Base-by-base conservation (phyloP, 306 rosid genomes). In the Lupinus albus region DNA sequence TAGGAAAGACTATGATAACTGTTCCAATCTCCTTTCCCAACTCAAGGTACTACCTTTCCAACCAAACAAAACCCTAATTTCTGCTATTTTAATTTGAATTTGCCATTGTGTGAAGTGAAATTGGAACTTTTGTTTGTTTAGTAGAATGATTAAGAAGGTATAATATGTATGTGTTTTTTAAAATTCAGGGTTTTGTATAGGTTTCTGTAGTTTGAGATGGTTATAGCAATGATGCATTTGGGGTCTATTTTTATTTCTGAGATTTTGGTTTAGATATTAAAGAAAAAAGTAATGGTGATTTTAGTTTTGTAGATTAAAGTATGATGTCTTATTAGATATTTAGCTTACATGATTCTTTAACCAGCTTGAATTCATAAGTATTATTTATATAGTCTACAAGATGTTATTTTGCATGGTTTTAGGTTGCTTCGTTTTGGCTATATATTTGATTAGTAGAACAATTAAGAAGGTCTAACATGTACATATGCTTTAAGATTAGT, bases 41-140 rank as follows among this genome's bases (percentile, higher is more conserved):
- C 91, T 92, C 13, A 92, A 92, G 96, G 98, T 93, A 71, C 46
- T 45, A 16, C 45, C 13, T 32, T 7, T 38, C 74, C 58, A n/a
- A 64, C 46, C 53, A 67, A 67, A 74, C 85, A 67, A 17, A 12
- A 2, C 64, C 18, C 6, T 13, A 33, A 33, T 61, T 35, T 11
- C 41, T 49, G 57, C 20, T 6, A 11, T 74, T 25, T 39, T 49
- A 14, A 25, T 8, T 61, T 42, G 2, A 55, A 60, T 35, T 61
- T 54, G 11, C 14, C 13, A 4, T 57, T 54, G 46, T 59, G 55
- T 9, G 61, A 21, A 48, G 35, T 41, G 1, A 13, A 61, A 4
- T 12, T 6, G 18, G 6, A 56, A 15, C n/a, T 2, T 4, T 10
- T 16, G 17, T 17, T 16, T 6, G 2, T 18, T 16, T 28, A 4